These are phyloP conservation scores for Aspergillus bridgeri DNA, from an alignment of 495 filamentous ascomycete species.

Conservation along the genomic window DNA sequence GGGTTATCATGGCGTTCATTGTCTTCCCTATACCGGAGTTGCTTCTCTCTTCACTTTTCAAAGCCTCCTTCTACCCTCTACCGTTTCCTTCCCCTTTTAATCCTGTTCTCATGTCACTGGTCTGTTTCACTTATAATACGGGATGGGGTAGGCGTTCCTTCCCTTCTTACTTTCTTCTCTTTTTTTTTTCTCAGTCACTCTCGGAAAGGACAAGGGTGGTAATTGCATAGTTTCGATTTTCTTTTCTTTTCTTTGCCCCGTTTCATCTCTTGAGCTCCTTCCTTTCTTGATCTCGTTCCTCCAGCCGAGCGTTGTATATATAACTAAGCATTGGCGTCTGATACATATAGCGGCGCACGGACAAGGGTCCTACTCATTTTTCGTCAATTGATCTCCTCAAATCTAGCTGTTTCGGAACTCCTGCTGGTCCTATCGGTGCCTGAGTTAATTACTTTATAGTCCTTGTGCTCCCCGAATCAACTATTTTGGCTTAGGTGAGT, in stretches of 20 bases:
- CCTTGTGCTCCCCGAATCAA: too few species aligned
- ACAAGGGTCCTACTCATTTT: not conserved
- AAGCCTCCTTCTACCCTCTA: too few species aligned
- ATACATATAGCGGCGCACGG: slow-evolving; percentile 3
- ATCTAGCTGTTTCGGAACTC: not conserved
- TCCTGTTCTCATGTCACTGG: not conserved
- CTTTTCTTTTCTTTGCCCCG: not conserved
- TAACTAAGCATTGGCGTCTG: not conserved
- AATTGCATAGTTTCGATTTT: not conserved
- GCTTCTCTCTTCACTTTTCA: too few species aligned
- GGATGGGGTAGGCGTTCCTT: not conserved
- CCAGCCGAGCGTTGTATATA: not conserved
- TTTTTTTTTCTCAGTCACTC: not conserved
- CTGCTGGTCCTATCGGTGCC: not conserved
- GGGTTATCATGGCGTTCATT: not conserved
- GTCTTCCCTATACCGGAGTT: too few species aligned
- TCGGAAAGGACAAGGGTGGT: not conserved
- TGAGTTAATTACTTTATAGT: not conserved
- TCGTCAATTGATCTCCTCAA: not conserved
- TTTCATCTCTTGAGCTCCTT: not conserved
- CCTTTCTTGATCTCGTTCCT: too few species aligned
- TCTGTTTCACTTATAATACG: not conserved
- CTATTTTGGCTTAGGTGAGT: too few species aligned
- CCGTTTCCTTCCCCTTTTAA: not conserved
- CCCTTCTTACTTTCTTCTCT: slow-evolving; percentile 8